A percentile compares a stretch with the other conserved stretches of the same genome.
Conservation (phyloP, 768 basidiomycete species). For the Galerina marginata region DNA sequence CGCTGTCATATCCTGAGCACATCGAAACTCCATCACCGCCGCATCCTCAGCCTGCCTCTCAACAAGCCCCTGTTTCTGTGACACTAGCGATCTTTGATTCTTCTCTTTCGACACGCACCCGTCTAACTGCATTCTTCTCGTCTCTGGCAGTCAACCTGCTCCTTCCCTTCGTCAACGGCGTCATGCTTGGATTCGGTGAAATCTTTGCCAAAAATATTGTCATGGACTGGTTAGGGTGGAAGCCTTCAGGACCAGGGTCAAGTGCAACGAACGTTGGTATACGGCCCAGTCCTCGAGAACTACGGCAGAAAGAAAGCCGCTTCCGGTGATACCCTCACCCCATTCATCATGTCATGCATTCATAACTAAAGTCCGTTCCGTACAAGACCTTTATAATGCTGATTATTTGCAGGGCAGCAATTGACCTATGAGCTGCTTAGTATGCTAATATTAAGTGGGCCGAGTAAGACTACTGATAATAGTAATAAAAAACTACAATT, state of each 20-base stretch:
- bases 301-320: conserved; percentile 21
- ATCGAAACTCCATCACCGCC: conserved; percentile 55
- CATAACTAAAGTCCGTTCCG: not conserved
- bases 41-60: conserved; percentile 26
- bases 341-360: not conserved
- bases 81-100: conserved; percentile 76
- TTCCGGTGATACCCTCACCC: conserved; percentile 2
- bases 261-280: conserved; percentile 42
- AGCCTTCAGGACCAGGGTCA: conserved; percentile 37
- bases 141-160: conserved; percentile 84
- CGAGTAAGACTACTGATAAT: no score
- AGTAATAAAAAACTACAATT: conserved; percentile 45
- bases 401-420: conserved; percentile 10
- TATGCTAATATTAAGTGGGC: not conserved
- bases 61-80: conserved; percentile 47
- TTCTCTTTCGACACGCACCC: conserved; percentile 67
- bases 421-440: conserved; percentile 3
- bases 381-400: not conserved
- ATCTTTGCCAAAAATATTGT: conserved; percentile 87
- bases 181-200: conserved; percentile 97
- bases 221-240: conserved; percentile 59
- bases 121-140: conserved; percentile 70
- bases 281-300: conserved; percentile 24
- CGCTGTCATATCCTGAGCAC: conserved; percentile 74
- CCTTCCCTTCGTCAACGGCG: conserved; percentile 90